Conservation (phyloP, 73 alveolate species). For the Chromera velia region DNA sequence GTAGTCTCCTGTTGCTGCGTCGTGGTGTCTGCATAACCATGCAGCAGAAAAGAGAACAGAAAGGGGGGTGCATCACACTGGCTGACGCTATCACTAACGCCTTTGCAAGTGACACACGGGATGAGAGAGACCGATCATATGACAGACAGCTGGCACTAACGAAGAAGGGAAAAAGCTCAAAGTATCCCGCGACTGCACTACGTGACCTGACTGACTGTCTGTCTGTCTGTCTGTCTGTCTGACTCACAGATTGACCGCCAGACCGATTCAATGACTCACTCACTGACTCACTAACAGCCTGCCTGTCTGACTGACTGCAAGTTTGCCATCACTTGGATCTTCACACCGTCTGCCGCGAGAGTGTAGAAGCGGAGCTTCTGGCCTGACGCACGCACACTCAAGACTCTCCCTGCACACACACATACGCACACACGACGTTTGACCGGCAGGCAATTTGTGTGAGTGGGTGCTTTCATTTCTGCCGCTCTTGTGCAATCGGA, state of each 20-base stretch:
- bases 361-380: slow-evolving; percentile 80
- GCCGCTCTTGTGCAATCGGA: slow-evolving; percentile 13
- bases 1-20: slow-evolving; percentile 22
- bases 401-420: slow-evolving; percentile 81
- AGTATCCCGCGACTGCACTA: no score
- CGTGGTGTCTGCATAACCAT: slow-evolving; percentile 22
- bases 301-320: no score
- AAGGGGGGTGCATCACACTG: no score
- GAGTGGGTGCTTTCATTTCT: slow-evolving; percentile 16
- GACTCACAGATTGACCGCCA: slow-evolving; percentile 3
- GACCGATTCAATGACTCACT: slow-evolving; percentile 12
- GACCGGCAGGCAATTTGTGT: neutral
- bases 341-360: slow-evolving; percentile 77
- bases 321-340: slow-evolving; percentile 81
- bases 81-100: no score
- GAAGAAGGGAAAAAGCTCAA: no score
- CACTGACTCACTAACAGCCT: no score
- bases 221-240: slow-evolving; percentile 8
- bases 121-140: no score
- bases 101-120: no score
- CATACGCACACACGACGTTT: neutral
- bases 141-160: no score
- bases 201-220: no score
- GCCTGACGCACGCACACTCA: slow-evolving; percentile 76
- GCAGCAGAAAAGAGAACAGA: no score